Evolutionary conservation across 345 rosid genomes (phyloP), one percentile per base, ranked within the genome.

Genomic region (Atalantia buxifolia): DNA sequence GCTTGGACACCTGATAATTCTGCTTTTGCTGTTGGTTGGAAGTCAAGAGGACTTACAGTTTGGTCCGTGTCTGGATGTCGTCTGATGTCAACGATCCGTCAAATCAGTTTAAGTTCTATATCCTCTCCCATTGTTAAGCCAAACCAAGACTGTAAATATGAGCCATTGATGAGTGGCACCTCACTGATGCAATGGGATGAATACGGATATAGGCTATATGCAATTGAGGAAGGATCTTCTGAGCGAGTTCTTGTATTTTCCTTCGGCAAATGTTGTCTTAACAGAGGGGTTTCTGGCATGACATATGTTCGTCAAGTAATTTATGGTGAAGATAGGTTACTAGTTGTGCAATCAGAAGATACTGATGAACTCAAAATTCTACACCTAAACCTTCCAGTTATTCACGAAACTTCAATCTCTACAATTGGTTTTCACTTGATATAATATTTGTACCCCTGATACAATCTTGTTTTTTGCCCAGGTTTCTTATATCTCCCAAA

Each of bases 21-120:
- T 84, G 97, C 98, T 85, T 94, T 96, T 88, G 97, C 98, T 48
- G 97, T 96, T 85, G 99, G 99, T 81, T 96, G 98, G 99, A 96
- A 91, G 85, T 85, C 83, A 80, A 92, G 98, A 89, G 99, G 99
- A 65, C 94, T 94, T 79, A 83, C 97, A 36, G 99, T 94, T 77
- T 96, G 99, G 99, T 96, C 99, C 36, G 90, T 96, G 16, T 94
- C 99, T 77, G 99, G 99, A 66, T 96, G 98, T 86, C 91, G 99
- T 71, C 87, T 96, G 74, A 96, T 96, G 99, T 96, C 98, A 66
- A 96, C 99, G 30, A 86, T 96, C 79, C 97, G 98, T 75, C 99
- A 96, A 87, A 84, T 90, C 85, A 95, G 98, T 80, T 83, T 92
- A 80, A 87, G 87, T 85, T 92, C 97, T 87, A 86, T 83, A 66